phyloP scores from a whole-genome alignment of 805 yeast genomes.

The Hanseniaspora clermontiae region DNA sequence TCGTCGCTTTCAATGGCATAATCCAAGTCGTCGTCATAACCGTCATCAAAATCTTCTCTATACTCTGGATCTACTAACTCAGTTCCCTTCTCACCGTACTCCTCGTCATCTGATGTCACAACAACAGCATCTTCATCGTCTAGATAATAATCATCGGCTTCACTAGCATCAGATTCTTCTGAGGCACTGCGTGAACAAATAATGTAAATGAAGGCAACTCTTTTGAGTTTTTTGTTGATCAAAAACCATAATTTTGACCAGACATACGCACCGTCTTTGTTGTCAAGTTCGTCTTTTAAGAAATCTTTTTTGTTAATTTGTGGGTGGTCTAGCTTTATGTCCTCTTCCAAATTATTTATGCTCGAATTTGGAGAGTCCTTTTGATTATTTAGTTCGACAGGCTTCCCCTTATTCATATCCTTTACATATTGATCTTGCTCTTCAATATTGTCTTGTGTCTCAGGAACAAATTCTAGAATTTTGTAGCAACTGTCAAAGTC shows the following conservation, averaged over 20 bases:
- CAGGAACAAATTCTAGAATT: constrained; percentile 5
- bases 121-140: constrained; percentile 28
- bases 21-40: constrained; percentile 30
- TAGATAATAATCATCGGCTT: constrained; percentile 1
- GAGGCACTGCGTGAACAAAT: constrained; percentile 38
- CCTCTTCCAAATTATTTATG: background rate
- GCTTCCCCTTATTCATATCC: background rate
- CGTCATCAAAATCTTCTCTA: constrained; percentile 29
- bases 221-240: constrained; percentile 77
- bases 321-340: constrained; percentile 30
- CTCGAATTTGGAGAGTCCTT: background rate
- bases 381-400: background rate
- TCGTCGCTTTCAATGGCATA: constrained; percentile 24
- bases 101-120: constrained; percentile 16
- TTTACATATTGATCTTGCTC: constrained; percentile 2
- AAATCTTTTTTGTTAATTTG: constrained; percentile 41
- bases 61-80: constrained; percentile 29
- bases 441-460: constrained; percentile 4
- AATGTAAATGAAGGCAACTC: constrained; percentile 77
- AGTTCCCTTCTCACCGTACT: constrained; percentile 21
- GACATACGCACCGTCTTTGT: constrained; percentile 42
- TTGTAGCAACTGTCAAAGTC: constrained; percentile 7
- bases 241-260: constrained; percentile 66
- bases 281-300: constrained; percentile 50
- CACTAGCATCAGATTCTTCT: constrained; percentile 20